These are phyloP conservation scores for Metschnikowia hibisci DNA, from an alignment of 805 yeast species.

Conservation along the genomic window DNA sequence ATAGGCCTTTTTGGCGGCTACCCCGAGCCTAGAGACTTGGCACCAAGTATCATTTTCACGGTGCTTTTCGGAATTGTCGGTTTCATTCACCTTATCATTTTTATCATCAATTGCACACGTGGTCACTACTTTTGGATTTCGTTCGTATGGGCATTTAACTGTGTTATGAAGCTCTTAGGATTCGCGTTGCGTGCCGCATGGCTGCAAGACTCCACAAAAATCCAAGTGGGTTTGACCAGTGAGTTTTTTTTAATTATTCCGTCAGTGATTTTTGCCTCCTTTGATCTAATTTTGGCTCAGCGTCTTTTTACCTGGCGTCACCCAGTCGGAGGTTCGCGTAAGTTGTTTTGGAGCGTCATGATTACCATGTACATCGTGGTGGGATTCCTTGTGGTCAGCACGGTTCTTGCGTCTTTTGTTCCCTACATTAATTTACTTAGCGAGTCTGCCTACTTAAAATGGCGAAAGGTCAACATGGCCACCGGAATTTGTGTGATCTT, in stretches of 20 bases:
- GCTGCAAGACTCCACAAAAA: constrained; percentile 14
- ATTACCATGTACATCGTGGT: constrained; percentile 17
- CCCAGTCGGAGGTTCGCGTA: constrained; percentile 24
- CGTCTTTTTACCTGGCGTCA: constrained; percentile 25
- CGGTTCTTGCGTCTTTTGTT: constrained; percentile 17
- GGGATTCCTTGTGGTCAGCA: constrained; percentile 14
- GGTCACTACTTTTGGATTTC: constrained; percentile 23
- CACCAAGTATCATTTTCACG: constrained; percentile 18
- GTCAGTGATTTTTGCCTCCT: constrained; percentile 17
- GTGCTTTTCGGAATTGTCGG: constrained; percentile 16
- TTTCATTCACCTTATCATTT: constrained; percentile 16
- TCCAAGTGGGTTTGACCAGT: constrained; percentile 17
- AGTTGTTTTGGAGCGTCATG: constrained; percentile 21
- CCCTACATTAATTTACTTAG: constrained; percentile 18
- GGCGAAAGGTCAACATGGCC: constrained; percentile 27
- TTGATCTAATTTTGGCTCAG: constrained; percentile 23
- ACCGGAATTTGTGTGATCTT: constrained; percentile 30
- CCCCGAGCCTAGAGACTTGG: constrained; percentile 17
- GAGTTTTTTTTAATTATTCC: constrained; percentile 19
- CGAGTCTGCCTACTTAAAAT: constrained; percentile 14
- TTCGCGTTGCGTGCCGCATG: constrained; percentile 18
- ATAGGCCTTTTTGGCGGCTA: constrained; percentile 20
- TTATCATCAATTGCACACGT: constrained; percentile 16
- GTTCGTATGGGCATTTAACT: constrained; percentile 17
- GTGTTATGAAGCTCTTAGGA: constrained; percentile 14